A percentile compares a stretch with the other conserved stretches of the same genome.
These are phyloP conservation scores for Nyctanthes arbortristis DNA, from an alignment of 257 asterid species.

Conservation along the genomic window DNA sequence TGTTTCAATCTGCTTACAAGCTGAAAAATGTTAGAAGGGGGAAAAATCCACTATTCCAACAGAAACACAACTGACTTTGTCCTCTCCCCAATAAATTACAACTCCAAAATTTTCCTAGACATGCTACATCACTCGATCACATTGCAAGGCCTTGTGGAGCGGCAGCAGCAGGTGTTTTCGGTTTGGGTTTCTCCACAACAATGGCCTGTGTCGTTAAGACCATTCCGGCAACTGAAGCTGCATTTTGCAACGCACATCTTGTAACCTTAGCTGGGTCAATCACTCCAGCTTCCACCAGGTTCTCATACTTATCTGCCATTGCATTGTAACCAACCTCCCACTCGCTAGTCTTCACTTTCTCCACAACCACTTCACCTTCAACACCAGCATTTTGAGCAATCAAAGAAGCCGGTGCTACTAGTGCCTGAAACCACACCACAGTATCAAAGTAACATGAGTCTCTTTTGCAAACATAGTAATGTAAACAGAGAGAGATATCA, in stretches of 20 bases:
- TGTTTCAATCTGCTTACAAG: not conserved
- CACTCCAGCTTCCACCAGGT: conserved; percentile 82
- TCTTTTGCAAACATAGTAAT: too few relatives aligned
- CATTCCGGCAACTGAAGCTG: conserved; percentile 97
- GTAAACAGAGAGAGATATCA: not conserved
- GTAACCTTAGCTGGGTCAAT: conserved; percentile 98
- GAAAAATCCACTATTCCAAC: not conserved
- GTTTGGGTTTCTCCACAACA: conserved; percentile 83
- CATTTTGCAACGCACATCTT: conserved; percentile 80
- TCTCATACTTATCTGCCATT: conserved; percentile 77
- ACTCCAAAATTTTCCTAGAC: not conserved
- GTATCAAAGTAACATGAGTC: too few relatives aligned
- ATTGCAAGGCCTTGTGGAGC: conserved; percentile 19
- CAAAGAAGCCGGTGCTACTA: conserved; percentile 77
- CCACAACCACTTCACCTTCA: conserved; percentile 97
- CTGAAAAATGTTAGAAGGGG: not conserved
- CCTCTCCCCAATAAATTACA: not conserved
- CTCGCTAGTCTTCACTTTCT: conserved; percentile 63
- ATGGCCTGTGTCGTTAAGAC: conserved; percentile 97
- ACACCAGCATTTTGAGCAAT: conserved; percentile 92
- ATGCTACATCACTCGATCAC: conserved; percentile 24
- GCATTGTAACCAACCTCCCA: conserved; percentile 97
- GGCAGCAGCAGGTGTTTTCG: conserved; percentile 43
- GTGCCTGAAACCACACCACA: conserved; percentile 56
- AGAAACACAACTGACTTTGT: not conserved